Base-by-base conservation (phyloP, 306 rosid species). In the Dalbergia oliveri region DNA sequence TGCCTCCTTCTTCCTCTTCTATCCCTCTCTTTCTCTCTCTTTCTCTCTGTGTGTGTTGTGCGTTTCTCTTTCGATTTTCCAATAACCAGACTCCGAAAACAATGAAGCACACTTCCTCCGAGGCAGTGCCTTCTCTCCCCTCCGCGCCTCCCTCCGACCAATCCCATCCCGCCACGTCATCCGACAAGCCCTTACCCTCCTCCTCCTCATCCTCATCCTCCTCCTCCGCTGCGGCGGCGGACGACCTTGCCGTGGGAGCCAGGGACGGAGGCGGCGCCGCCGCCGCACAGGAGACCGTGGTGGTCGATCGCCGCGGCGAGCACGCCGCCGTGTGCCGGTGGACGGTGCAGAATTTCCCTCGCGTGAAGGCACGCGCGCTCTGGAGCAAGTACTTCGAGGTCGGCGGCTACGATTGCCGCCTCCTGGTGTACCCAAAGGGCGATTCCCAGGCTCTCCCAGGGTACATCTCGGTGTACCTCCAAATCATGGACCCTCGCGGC, bases 401-500 rank as follows among this genome's bases (percentile, higher is more conserved):
- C 4, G 99, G 99, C 53, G 99, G 99, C 15, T 96, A 96, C 86
- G 99, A 96, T 90, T 96, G 97, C 71, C 94, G 99, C 9, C 83
- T 96, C 44, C 79, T 96, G 79, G 88, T 96, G 75, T 93, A 96
- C 87, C 99, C 99, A 9, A 96, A 93, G 70, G 99, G 99, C 5
- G 99, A 96, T 84, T 85, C 97, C 0, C 99, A 96, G 84, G 98
- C 99, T 13, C 74, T 96, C 8, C 99, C 98, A 0, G 98, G 98
- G 1, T 96, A 96, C 84, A 91, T 96, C 86, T 96, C 99, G 1
- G 56, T 96, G 75, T 96, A 96, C 81, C 99, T 96, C 5, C 98
- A 96, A 96, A 96, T 96, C 97, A 92, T 96, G 93, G 99, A 96
- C 93, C 99, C 98, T 76, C 92, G 99, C 69, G 98, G 99, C n/a